These are phyloP conservation scores for Cladophialophora yegresii DNA, from an alignment of 2,329 filamentous ascomycete species.

Conservation along the genomic window DNA sequence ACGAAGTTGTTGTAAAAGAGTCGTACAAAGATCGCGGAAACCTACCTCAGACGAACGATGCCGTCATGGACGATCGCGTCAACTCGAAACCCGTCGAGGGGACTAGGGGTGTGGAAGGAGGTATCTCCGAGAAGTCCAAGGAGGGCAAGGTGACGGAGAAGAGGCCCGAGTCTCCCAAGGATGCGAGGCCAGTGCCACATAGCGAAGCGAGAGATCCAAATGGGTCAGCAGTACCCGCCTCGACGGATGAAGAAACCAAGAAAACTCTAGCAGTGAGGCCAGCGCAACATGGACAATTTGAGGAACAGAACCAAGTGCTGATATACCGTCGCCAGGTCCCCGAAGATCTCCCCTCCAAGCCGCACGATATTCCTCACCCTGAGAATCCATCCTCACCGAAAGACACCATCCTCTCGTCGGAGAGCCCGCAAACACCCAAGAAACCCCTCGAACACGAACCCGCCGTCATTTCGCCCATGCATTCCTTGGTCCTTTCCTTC, in stretches of 20 bases:
- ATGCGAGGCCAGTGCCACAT: constrained; percentile 77
- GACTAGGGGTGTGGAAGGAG: constrained; percentile 84
- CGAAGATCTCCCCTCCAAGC: constrained; percentile 73
- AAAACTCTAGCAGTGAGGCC: constrained; percentile 58
- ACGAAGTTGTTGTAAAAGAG: constrained; percentile 39
- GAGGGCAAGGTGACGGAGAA: constrained; percentile 71
- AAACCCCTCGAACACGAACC: constrained; percentile 38
- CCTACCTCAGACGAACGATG: constrained; percentile 64
- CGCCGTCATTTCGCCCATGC: constrained; percentile 70
- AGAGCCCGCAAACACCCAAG: constrained; percentile 40
- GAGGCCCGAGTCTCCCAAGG: constrained; percentile 80
- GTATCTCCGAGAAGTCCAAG: constrained; percentile 84
- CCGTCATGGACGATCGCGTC: constrained; percentile 90
- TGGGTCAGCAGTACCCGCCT: constrained; percentile 40
- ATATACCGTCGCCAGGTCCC: constrained; percentile 65
- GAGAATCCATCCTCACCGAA: constrained; percentile 64
- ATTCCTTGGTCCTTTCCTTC: constrained; percentile 88
- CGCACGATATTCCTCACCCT: constrained; percentile 72
- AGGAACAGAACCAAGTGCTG: constrained; percentile 10
- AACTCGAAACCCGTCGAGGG: constrained; percentile 76
- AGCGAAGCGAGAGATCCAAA: constrained; percentile 62
- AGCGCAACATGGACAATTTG: not conserved
- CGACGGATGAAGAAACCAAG: constrained; percentile 49
- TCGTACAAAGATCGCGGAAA: constrained; percentile 43
- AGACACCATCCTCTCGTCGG: constrained; percentile 63